A percentile compares a stretch with the other conserved stretches of the same genome.
Conservation (phyloP, 148 eudicot genomes). For the Vaccinium macrocarpon region DNA sequence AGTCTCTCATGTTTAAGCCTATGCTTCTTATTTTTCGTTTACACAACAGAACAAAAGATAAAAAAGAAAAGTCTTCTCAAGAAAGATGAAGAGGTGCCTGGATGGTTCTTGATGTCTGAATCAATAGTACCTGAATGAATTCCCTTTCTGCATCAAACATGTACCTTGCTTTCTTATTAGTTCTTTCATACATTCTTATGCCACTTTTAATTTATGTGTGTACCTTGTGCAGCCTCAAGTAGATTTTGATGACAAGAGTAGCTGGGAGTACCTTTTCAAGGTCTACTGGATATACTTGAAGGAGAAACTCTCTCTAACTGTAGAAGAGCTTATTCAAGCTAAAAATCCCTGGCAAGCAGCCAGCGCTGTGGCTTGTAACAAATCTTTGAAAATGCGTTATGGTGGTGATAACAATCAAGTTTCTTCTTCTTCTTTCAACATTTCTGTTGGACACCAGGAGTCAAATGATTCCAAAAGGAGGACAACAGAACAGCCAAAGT, state of each 20-base stretch:
- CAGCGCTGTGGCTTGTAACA: slow-evolving; percentile 17
- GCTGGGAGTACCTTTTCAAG: slow-evolving; percentile 99
- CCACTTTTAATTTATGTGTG: neutral
- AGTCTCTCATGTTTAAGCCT: neutral
- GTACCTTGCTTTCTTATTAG: neutral
- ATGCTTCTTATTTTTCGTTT: neutral
- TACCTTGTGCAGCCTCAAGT: slow-evolving; percentile 65
- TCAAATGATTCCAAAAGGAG: slow-evolving; percentile 44
- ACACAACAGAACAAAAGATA: neutral
- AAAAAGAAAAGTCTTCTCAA: neutral
- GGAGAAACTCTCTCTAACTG: slow-evolving; percentile 60
- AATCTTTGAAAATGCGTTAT: slow-evolving; percentile 12
- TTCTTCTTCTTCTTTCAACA: slow-evolving; percentile 15
- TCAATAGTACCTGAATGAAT: neutral
- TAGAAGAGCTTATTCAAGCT: slow-evolving; percentile 67
- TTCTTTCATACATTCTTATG: neutral
- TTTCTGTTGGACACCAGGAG: slow-evolving; percentile 27
- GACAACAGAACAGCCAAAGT: slow-evolving; percentile 34
- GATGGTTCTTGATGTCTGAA: neutral
- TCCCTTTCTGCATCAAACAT: slow-evolving; percentile 1
- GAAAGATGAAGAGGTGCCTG: neutral
- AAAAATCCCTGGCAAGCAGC: slow-evolving; percentile 58
- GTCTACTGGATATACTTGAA: slow-evolving; percentile 76
- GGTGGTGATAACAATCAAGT: slow-evolving; percentile 15
- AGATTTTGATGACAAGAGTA: slow-evolving; percentile 82